Conservation (phyloP, 2,329 filamentous ascomycete species). For the Dactylellina drechsleri region DNA sequence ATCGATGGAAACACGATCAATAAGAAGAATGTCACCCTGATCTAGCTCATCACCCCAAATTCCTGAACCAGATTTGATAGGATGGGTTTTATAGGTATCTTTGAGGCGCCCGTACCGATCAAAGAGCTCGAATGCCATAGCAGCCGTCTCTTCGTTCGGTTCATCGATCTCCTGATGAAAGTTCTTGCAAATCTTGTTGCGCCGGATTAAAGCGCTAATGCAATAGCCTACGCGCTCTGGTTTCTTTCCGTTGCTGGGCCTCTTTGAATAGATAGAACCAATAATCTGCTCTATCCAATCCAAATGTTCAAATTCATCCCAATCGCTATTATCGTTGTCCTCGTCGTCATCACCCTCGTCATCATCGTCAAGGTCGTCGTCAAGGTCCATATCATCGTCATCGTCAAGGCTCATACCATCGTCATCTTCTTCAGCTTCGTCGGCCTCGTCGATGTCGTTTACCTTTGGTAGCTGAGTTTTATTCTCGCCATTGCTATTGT, state of each 20-base stretch:
- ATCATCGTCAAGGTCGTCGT: background rate
- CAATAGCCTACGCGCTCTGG: background rate
- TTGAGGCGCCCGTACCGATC: slow-evolving; percentile 16
- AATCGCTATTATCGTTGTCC: background rate
- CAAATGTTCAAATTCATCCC: background rate
- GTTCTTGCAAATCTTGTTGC: slow-evolving; percentile 4
- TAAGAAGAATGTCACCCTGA: slow-evolving; percentile 59
- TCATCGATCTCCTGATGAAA: slow-evolving; percentile 62
- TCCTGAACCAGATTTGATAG: slow-evolving; percentile 59
- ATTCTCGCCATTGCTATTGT: background rate
- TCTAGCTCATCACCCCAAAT: slow-evolving; percentile 59
- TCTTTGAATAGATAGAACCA: background rate
- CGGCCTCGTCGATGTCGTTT: background rate
- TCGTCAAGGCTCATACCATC: background rate
- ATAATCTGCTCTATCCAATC: slow-evolving; percentile 4
- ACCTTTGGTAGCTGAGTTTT: background rate
- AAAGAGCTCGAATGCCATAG: slow-evolving; percentile 59
- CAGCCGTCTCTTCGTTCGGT: slow-evolving; percentile 58
- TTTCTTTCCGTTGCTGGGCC: background rate
- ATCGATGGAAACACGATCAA: slow-evolving; percentile 58
- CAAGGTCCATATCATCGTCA: background rate
- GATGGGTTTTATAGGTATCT: slow-evolving; percentile 36
- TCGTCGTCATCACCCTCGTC: background rate
- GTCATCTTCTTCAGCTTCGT: background rate
- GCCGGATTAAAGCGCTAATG: background rate